phyloP scores from a whole-genome alignment of 495 filamentous ascomycete genomes.

The Cladorrhinum samala region DNA sequence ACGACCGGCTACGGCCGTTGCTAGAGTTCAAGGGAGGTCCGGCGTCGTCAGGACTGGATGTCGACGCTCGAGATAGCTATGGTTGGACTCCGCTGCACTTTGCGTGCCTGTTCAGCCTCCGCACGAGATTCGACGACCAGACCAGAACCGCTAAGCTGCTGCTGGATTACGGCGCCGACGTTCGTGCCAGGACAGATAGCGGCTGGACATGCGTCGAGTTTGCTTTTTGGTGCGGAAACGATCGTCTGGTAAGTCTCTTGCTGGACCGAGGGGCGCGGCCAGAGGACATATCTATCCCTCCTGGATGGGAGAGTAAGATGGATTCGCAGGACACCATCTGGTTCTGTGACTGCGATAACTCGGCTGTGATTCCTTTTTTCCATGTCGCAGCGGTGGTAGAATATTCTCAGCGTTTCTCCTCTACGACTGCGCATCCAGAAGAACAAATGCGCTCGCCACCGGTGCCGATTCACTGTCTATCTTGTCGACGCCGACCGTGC shows the following conservation, averaged over 20 bases:
- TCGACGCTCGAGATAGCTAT: constrained; percentile 7
- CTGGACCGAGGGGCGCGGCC: constrained; percentile 2
- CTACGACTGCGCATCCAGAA: too few relatives aligned
- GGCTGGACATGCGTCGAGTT: constrained; percentile 10
- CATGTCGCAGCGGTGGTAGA: too few relatives aligned
- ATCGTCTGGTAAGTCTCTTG: background rate
- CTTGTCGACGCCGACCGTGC: too few relatives aligned
- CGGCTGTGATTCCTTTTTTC: too few relatives aligned
- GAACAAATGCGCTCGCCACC: too few relatives aligned
- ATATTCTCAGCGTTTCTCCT: too few relatives aligned
- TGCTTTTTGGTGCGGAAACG: constrained; percentile 2
- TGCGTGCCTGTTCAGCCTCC: constrained; percentile 14
- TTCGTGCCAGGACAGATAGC: background rate
- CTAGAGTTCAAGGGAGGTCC: constrained; percentile 7
- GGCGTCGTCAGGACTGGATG: constrained; percentile 1
- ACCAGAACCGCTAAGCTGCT: background rate
- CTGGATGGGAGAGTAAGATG: background rate
- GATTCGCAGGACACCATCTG: background rate
- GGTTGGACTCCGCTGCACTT: constrained; percentile 20
- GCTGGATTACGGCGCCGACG: constrained; percentile 8
- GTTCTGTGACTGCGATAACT: background rate
- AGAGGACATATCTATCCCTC: background rate
- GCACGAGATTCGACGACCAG: background rate
- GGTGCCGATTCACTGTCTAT: too few relatives aligned
- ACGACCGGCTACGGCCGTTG: background rate